phyloP scores from a whole-genome alignment of 2,329 filamentous ascomycete genomes.

The Pseudogymnoascus sp. region DNA sequence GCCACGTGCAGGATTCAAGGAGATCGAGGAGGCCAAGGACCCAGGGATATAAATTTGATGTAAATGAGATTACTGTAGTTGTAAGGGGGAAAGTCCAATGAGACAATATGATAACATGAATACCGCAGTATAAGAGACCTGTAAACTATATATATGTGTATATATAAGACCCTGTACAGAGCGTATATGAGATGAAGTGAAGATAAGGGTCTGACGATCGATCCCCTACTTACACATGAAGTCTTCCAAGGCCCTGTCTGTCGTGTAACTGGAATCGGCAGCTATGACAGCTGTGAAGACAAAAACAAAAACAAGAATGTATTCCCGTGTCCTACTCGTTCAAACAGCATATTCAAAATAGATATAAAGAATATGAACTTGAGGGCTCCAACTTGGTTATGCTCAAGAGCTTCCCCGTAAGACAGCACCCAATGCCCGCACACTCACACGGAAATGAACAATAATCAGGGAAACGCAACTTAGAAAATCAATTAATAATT shows the following conservation, averaged over 20 bases:
- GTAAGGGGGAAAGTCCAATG: neutral
- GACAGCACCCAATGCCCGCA: neutral
- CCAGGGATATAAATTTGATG: neutral
- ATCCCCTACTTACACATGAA: neutral
- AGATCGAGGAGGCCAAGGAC: neutral
- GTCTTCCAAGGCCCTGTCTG: neutral
- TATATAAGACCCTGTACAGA: neutral
- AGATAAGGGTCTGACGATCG: neutral
- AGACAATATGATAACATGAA: neutral
- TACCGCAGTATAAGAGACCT: neutral
- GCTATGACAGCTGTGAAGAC: neutral
- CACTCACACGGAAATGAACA: neutral
- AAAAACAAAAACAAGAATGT: neutral
- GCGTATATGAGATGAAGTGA: neutral
- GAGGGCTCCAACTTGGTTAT: neutral
- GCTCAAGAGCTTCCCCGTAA: neutral
- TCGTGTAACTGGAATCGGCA: neutral
- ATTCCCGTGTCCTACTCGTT: neutral
- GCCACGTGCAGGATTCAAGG: neutral
- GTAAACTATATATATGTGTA: neutral
- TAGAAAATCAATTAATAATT: neutral
- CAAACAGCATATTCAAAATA: neutral
- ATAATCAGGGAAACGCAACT: neutral
- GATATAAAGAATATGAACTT: neutral
- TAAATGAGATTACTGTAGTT: neutral